These are phyloP conservation scores for Hypocrella siamensis DNA, from an alignment of 2,329 filamentous ascomycete genomes.

Conservation along the genomic window DNA sequence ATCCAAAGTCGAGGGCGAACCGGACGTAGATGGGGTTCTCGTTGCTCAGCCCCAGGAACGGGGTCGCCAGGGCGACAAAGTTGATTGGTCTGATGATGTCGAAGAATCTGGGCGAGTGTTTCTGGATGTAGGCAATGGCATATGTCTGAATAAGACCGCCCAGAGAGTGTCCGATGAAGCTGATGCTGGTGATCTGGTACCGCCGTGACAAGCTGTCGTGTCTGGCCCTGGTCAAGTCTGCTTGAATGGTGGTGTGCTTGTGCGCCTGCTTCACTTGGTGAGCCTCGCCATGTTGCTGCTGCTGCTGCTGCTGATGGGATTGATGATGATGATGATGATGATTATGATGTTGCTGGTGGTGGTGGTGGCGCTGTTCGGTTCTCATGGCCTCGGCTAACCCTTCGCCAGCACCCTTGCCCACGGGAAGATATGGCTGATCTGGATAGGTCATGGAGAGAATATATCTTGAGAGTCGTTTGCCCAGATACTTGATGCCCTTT, in stretches of 20 bases:
- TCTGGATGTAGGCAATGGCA: slow-evolving; percentile 90
- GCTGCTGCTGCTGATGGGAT: slow-evolving; percentile 10
- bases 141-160: slow-evolving; percentile 87
- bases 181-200: slow-evolving; percentile 86
- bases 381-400: slow-evolving; percentile 23
- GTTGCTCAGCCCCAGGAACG: slow-evolving; percentile 83
- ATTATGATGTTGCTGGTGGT: slow-evolving; percentile 4
- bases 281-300: slow-evolving; percentile 23
- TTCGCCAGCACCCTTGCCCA: slow-evolving; percentile 32
- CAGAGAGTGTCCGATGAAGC: slow-evolving; percentile 83
- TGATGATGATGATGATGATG: slow-evolving; percentile 13
- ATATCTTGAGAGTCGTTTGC: slow-evolving; percentile 85
- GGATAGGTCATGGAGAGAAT: slow-evolving; percentile 83
- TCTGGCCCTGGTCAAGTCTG: slow-evolving; percentile 36
- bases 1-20: slow-evolving; percentile 88
- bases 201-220: slow-evolving; percentile 32
- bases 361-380: slow-evolving; percentile 18
- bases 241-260: slow-evolving; percentile 44
- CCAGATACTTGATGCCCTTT: slow-evolving; percentile 89
- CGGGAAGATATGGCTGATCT: slow-evolving; percentile 74
- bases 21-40: slow-evolving; percentile 96
- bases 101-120: slow-evolving; percentile 87
- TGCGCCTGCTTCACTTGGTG: slow-evolving; percentile 35
- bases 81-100: slow-evolving; percentile 74
- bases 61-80: slow-evolving; percentile 76